Base-by-base conservation (phyloP, 345 rosid species). In the Eucalyptus tenuipes region DNA sequence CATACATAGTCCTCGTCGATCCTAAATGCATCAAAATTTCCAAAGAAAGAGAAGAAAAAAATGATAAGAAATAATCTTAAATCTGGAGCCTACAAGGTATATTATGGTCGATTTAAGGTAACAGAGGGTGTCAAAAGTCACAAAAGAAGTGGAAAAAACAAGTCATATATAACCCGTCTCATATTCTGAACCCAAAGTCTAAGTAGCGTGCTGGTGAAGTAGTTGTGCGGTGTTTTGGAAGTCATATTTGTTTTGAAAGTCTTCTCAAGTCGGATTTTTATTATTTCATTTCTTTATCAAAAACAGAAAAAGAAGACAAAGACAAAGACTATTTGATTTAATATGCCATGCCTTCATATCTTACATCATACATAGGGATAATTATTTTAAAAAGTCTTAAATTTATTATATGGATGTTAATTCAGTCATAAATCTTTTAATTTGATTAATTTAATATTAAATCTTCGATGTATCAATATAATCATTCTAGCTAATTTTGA, bases 361-460 rank as follows among this genome's bases (percentile, higher is more conserved):
- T 27, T 59, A 59, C n/a, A 25, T 59, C n/a, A 59, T 59, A 59
- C 31, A 59, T 5, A 25, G 66, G 2, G 31, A 59, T 11, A 59
- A 59, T 59, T 59, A 25, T 59, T 57, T 10, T 1, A 59, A 59
- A 4, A 59, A 59, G 2, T 59, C 7, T 0, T 25, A 10, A 25
- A 25, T 12, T 2, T 59, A 5, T 59, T 59, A 1, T 59, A 25
- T 25, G 7, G 0, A 59, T 11, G 3, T 0, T n/a, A 59, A 25
- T 5, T 59, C 7, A 59, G 1, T 59, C 2, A 0, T 25, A 25
- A 59, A 25, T 0, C 0, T 59, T 25, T 57, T 0, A 57, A 25
- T 24, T 25, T 57, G 3, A 11, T 57, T 57, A 57, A 25, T 57
- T 25, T 20, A 3, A 8, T 53, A 1, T 53, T 4, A 53, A 53